Evolutionary conservation across 2,329 filamentous ascomycete genomes (phyloP).

Genomic region (Cryoendolithus antarcticus): DNA sequence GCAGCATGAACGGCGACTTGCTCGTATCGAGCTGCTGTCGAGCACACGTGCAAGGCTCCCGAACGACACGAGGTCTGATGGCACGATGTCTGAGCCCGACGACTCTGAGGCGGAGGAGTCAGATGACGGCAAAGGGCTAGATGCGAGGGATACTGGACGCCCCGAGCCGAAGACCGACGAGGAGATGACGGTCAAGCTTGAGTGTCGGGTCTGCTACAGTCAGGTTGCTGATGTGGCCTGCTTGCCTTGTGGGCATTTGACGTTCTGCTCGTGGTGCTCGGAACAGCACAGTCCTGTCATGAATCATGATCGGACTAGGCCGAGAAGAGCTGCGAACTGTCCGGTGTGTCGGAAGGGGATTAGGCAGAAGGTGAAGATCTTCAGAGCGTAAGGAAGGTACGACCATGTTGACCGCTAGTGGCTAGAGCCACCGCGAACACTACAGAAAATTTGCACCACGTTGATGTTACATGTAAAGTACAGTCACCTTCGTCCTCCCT

Average conservation of each 20-base stretch:
- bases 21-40: too few species aligned
- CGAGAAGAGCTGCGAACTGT: conserved; percentile 27
- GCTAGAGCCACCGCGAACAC: too few species aligned
- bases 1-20: too few species aligned
- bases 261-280: conserved; percentile 44
- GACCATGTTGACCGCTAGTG: too few species aligned
- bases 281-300: conserved; percentile 36
- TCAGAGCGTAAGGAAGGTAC: conserved; percentile 10
- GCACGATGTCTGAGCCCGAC: not conserved
- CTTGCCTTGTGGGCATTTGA: conserved; percentile 42
- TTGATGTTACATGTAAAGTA: too few species aligned
- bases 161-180: conserved; percentile 36
- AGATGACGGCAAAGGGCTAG: conserved; percentile 26
- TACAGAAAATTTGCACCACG: too few species aligned
- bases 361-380: conserved; percentile 30
- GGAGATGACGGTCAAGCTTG: conserved; percentile 37
- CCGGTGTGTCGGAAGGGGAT: conserved; percentile 36
- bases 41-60: not conserved
- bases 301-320: conserved; percentile 28
- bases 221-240: conserved; percentile 41
- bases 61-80: not conserved
- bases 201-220: conserved; percentile 42
- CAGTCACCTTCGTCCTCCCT: too few species aligned
- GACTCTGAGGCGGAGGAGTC: conserved; percentile 16
- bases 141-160: conserved; percentile 32